Conservation (phyloP, 2,329 filamentous ascomycete species). For the Penicillium crustosum region DNA sequence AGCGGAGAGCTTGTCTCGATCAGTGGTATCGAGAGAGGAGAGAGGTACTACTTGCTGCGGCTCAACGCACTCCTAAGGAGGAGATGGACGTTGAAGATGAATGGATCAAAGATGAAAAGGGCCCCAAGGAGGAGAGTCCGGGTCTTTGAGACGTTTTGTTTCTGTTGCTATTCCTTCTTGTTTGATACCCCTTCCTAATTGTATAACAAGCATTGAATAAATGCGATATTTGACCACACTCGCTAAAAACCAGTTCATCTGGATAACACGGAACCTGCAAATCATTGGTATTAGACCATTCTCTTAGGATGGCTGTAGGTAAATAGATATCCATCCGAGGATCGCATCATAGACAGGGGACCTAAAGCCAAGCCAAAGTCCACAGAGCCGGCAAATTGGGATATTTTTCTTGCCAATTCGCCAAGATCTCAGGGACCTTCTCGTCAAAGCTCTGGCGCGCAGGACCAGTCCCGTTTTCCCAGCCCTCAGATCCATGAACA, state of each 20-base stretch:
- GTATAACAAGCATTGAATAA: background rate
- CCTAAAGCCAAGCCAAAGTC: constrained; percentile 90
- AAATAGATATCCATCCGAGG: background rate
- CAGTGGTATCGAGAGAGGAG: constrained; percentile 72
- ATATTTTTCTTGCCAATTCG: constrained; percentile 92
- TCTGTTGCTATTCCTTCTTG: background rate
- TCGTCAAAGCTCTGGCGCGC: constrained; percentile 83
- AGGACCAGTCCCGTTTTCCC: constrained; percentile 67
- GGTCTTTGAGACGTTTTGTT: background rate
- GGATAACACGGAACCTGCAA: background rate
- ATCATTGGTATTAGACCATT: constrained; percentile 2
- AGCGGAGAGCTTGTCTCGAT: constrained; percentile 75
- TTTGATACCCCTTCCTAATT: constrained; percentile 6
- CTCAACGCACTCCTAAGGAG: background rate
- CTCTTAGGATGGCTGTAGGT: background rate
- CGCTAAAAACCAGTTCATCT: background rate
- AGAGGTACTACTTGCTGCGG: constrained; percentile 41
- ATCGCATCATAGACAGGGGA: background rate
- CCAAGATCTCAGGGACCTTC: constrained; percentile 85
- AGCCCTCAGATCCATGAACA: constrained; percentile 61
- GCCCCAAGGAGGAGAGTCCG: background rate
- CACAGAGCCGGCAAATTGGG: constrained; percentile 86
- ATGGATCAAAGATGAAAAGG: background rate
- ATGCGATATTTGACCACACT: background rate
- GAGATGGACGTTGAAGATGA: constrained; percentile 1